phyloP scores from a whole-genome alignment of 169 alveolate species.

The Fabrea salina region DNA sequence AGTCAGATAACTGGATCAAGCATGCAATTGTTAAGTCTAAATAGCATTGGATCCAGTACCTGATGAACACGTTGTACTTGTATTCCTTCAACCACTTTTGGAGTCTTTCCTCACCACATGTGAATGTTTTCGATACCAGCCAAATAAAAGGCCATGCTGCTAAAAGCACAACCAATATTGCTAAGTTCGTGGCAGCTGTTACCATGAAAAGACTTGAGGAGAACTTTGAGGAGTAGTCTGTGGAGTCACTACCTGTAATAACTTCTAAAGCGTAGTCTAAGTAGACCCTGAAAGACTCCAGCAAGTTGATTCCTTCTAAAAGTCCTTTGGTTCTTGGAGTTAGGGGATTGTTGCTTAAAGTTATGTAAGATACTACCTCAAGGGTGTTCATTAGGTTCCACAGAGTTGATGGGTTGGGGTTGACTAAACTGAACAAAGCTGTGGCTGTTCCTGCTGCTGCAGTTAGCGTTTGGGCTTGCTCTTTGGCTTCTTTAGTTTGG shows the following conservation, averaged over 20 bases:
- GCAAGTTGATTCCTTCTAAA: not conserved
- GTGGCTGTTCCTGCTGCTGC: too few species aligned
- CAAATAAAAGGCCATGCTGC: not conserved
- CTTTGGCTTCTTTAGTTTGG: too few species aligned
- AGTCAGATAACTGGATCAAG: too few species aligned
- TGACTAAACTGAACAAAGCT: too few species aligned
- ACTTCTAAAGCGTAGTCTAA: too few species aligned
- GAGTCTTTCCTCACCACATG: not conserved
- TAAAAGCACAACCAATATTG: not conserved
- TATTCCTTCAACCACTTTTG: not conserved
- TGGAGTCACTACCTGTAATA: too few species aligned
- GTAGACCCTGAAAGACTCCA: too few species aligned
- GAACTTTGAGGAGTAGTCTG: too few species aligned
- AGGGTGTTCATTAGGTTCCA: conserved; percentile 22
- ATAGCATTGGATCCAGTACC: conserved; percentile 17
- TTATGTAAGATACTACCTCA: not conserved
- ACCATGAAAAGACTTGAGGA: too few species aligned
- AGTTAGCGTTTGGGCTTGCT: too few species aligned
- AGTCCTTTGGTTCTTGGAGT: not conserved
- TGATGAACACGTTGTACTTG: not conserved
- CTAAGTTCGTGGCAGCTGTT: too few species aligned
- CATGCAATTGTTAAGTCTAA: not conserved
- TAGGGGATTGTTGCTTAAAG: not conserved
- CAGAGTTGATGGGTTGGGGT: conserved; percentile 16
- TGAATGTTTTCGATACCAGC: not conserved